These are phyloP conservation scores for Aureobasidium sp. DNA, from an alignment of 2,329 filamentous ascomycete genomes.

Conservation along the genomic window DNA sequence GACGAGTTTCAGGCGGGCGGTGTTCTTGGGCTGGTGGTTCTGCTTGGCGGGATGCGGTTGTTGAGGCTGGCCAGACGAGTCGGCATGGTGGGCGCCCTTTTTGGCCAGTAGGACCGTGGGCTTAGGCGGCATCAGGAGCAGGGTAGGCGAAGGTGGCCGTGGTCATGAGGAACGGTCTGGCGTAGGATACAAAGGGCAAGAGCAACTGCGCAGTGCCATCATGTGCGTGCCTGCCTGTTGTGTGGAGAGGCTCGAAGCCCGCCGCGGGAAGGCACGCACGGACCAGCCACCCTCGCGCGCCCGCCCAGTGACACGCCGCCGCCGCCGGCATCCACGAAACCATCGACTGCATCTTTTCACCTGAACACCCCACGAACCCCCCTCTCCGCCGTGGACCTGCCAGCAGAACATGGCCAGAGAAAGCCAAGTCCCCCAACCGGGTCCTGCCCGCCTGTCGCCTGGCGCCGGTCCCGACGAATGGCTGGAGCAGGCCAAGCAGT, in stretches of 20 bases:
- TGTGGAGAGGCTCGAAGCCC: background rate
- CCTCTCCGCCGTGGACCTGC: background rate
- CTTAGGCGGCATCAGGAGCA: constrained; percentile 9
- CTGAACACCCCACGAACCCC: background rate
- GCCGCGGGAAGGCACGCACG: background rate
- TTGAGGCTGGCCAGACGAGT: background rate
- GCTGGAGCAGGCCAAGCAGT: constrained; percentile 93
- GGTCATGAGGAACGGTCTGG: background rate
- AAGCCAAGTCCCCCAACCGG: constrained; percentile 69
- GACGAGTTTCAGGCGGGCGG: constrained; percentile 68
- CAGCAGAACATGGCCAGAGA: constrained; percentile 37
- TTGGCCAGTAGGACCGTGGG: constrained; percentile 9
- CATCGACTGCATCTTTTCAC: background rate
- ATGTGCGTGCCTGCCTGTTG: background rate
- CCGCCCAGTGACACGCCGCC: background rate
- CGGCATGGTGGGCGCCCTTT: background rate
- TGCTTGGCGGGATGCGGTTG: background rate
- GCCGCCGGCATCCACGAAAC: background rate
- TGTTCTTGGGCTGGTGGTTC: constrained; percentile 28
- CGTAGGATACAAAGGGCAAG: background rate
- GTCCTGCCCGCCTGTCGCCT: constrained; percentile 73
- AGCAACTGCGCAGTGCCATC: background rate
- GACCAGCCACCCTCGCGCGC: background rate
- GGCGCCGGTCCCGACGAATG: constrained; percentile 90
- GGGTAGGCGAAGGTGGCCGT: background rate